Evolutionary conservation across 148 eudicot genomes (phyloP), one percentile per base, ranked within the genome.

Genomic region (Chenopodium album): DNA sequence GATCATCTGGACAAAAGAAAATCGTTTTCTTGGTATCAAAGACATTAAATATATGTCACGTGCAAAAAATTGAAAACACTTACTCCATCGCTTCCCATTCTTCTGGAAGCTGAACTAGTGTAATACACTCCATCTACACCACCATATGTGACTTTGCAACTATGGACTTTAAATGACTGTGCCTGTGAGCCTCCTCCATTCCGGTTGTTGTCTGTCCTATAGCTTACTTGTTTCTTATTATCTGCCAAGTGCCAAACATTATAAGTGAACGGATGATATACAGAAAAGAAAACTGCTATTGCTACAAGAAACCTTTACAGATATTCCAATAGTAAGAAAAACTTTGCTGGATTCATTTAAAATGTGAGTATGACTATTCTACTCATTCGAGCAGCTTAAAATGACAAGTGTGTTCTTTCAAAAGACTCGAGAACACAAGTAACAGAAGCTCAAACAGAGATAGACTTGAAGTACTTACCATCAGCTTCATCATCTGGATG

Each of bases 101-200:
- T 88, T 80, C 90, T 85, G 19, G 92, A 83, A 32, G 91, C 80
- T 20, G 94, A 85, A 68, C 95, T 89, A 41, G 91, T 85, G 85
- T 89, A 94, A 81, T 91, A 94, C 22, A 91, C 82, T 78, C 98
- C 98, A 84, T 92, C 85, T 78, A 93, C 81, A 32, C 98, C 98
- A 77, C 98, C 98, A 87, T 91, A 93, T 2, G 93, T 85, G 31
- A 94, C 98, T 90, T 88, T 94, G 84, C 85, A 78, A 28, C 76
- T 83, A 67, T 83, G 85, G 80, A 82, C 88, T 87, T 90, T 88
- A 19, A 82, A 85, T 64, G 78, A 69, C 77, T 77, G 86, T 3
- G 88, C 78, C 52, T 81, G 81, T 31, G 86, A 71, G 56, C 83
- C 79, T 73, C 83, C 79, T 73, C 72, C 81, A 10, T 54, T 74